Percentiles rank a stretch among this genome's conserved stretches.
These are phyloP conservation scores for Rhamnella rubrinervis DNA, from an alignment of 331 rosid genomes.

Conservation along the genomic window DNA sequence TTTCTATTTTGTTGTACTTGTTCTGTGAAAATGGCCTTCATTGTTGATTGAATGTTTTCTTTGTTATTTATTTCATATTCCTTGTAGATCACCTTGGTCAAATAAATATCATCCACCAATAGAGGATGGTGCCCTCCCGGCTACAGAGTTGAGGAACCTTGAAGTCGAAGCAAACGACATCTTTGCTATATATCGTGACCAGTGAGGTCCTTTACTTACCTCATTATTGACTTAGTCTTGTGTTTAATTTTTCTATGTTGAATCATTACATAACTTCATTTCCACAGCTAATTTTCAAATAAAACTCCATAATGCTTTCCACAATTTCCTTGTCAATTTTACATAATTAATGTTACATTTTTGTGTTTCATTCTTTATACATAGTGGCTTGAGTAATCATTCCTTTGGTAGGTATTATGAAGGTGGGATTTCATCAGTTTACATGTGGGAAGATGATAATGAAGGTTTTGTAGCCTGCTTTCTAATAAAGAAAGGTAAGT, in stretches of 20 bases:
- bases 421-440: conserved; percentile 98
- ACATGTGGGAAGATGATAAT: conserved; percentile 96
- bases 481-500: conserved; percentile 82
- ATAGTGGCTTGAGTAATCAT: conserved; percentile 45
- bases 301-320: not conserved
- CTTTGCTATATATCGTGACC: conserved; percentile 96
- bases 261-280: not conserved
- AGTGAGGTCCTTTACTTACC: conserved; percentile 99
- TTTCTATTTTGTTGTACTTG: not conserved
- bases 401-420: conserved; percentile 82
- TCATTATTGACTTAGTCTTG: conserved; percentile 36
- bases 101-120: conserved; percentile 80
- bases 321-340: conserved; percentile 7
- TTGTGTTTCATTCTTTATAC: conserved; percentile 24
- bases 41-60: not conserved
- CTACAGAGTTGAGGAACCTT: conserved; percentile 75
- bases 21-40: not conserved
- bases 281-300: not conserved
- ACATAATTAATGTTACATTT: conserved; percentile 12
- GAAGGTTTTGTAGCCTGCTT: conserved; percentile 91
- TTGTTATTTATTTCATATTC: conserved; percentile 9
- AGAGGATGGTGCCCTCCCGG: conserved; percentile 88
- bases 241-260: not conserved
- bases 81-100: conserved; percentile 96
- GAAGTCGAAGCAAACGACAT: conserved; percentile 93